Base-by-base conservation (phyloP, 306 rosid genomes). In the Myrica gale region DNA sequence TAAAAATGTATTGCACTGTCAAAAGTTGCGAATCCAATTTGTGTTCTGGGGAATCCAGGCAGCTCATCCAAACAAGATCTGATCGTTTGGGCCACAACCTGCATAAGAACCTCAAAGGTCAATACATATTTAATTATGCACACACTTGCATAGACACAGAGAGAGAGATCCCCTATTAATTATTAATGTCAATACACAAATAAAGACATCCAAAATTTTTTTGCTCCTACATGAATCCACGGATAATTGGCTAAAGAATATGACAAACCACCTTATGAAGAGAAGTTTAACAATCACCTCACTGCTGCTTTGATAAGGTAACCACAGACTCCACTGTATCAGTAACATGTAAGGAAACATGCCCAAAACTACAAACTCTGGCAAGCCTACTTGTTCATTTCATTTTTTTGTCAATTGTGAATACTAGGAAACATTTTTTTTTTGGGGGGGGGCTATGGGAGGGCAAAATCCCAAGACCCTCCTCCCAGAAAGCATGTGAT, bases 11-110 rank as follows among this genome's bases (percentile, higher is more conserved):
- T 83, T 19, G 99, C 84, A 87, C 99, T 90, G 88, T 96, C 98
- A 83, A 88, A 96, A 82, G 99, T 96, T 76, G 98, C 98, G 84
- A 92, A 96, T 70, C 99, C 99, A 79, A 96, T 92, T 85, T 96
- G 99, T 23, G 99, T 96, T 84, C 98, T 84, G 54, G 99, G 96
- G 88, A 77, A 92, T 85, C 99, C 98, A 69, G 97, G 94, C 75
- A 96, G 87, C 82, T 92, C 93, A 77, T 96, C 99, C 86, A 96
- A 88, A 79, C 98, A 90, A 72, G 98, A 90, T 73, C 87, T 85
- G 76, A 96, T 96, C 54, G 98, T 92, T 85, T 92, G 87, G 73
- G 98, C 96, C 82, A 91, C 97, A 76, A 96, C 88, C 99, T 96
- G 88, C 79, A 81, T 52, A 71, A 73, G 62, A 60, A 75, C 41